Conservation (phyloP, 805 yeast species). For the Saccharomycopsis fermentans region DNA sequence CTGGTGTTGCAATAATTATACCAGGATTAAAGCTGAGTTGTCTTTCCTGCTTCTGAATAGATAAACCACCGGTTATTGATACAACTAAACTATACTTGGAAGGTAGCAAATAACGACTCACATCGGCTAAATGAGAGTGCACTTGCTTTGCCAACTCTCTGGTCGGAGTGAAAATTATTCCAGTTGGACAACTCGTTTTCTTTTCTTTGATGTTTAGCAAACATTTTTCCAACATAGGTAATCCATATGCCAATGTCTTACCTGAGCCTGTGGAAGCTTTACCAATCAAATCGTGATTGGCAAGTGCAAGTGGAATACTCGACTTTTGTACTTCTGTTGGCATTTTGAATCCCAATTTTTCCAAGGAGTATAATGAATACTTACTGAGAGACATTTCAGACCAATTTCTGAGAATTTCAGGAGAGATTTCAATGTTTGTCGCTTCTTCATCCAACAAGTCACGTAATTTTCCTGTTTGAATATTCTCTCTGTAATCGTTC, state of each 20-base stretch:
- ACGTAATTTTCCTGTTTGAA: constrained; percentile 22
- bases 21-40: constrained; percentile 53
- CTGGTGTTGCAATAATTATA: constrained; percentile 89
- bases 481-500: constrained; percentile 27
- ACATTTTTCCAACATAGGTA: constrained; percentile 74
- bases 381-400: constrained; percentile 36
- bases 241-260: constrained; percentile 90
- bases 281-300: constrained; percentile 79
- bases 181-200: constrained; percentile 42
- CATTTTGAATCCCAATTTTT: constrained; percentile 41
- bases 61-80: constrained; percentile 87
- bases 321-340: constrained; percentile 83
- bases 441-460: constrained; percentile 8
- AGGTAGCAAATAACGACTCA: constrained; percentile 36
- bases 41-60: constrained; percentile 89
- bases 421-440: constrained; percentile 23
- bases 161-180: constrained; percentile 85
- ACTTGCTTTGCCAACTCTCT: constrained; percentile 96
- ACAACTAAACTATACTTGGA: constrained; percentile 46
- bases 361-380: constrained; percentile 52
- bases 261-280: constrained; percentile 98
- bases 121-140: constrained; percentile 56
- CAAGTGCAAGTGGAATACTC: constrained; percentile 64
- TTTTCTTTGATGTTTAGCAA: constrained; percentile 25
- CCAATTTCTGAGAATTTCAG: constrained; percentile 54